These are phyloP conservation scores for Penicillium crystallinum DNA, from an alignment of 495 filamentous ascomycete genomes.

Conservation along the genomic window DNA sequence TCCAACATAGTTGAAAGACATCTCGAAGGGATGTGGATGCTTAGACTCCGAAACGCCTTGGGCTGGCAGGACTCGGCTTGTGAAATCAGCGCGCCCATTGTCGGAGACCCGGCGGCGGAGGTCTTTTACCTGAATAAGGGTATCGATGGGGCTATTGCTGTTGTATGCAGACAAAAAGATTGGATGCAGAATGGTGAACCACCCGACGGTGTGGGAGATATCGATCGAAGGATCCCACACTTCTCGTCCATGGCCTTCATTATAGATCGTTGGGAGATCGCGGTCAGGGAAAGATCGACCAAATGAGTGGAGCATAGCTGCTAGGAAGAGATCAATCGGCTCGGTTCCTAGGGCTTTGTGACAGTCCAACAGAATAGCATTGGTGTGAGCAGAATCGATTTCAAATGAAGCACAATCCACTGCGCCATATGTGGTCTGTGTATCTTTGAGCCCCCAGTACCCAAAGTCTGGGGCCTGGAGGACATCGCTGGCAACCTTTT, in stretches of 20 bases:
- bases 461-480: conserved; percentile 31
- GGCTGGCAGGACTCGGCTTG: conserved; percentile 41
- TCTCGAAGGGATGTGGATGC: conserved; percentile 58
- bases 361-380: conserved; percentile 38
- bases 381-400: conserved; percentile 39
- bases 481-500: conserved; percentile 23
- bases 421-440: conserved; percentile 45
- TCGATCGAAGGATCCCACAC: conserved; percentile 47
- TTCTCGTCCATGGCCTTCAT: conserved; percentile 55
- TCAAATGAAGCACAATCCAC: conserved; percentile 41
- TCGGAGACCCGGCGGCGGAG: conserved; percentile 36
- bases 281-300: conserved; percentile 47
- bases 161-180: conserved; percentile 28
- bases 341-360: conserved; percentile 48
- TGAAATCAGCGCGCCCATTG: conserved; percentile 50
- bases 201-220: conserved; percentile 55
- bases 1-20: conserved; percentile 67
- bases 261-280: conserved; percentile 47
- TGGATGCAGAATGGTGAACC: conserved; percentile 57
- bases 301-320: conserved; percentile 49
- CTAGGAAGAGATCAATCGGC: conserved; percentile 49
- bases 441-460: conserved; percentile 50
- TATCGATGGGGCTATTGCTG: conserved; percentile 31
- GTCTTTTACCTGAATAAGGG: conserved; percentile 44
- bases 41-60: conserved; percentile 34